A percentile compares a stretch with the other conserved stretches of the same genome.
Evolutionary conservation across 352 stramenopile species (phyloP).

Genomic region (Phytophthora fragariae): DNA sequence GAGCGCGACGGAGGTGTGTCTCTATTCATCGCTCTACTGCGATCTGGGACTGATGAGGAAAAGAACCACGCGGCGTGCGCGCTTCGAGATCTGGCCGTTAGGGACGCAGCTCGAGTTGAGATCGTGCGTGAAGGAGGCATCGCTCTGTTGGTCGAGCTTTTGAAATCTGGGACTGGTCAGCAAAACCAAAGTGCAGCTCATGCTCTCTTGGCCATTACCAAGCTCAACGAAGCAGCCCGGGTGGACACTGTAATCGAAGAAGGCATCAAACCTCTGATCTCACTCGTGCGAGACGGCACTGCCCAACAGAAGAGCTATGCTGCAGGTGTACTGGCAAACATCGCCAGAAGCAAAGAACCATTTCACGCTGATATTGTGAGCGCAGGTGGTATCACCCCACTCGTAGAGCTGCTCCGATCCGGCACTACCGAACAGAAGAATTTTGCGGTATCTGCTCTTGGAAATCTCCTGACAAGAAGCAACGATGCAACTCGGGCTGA

Average conservation of each 20-base stretch:
- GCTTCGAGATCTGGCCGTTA: conserved; percentile 1
- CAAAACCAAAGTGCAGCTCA: conserved; percentile 1
- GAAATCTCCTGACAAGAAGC: conserved; percentile 1
- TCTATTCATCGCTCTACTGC: neutral
- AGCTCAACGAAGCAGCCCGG: neutral
- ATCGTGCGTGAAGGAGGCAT: neutral
- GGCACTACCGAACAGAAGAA: neutral
- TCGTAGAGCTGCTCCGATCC: neutral
- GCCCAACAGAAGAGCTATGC: neutral
- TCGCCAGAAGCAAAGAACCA: neutral
- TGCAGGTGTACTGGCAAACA: neutral
- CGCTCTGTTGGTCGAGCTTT: neutral
- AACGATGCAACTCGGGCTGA: neutral
- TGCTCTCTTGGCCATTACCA: neutral
- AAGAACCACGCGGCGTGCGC: neutral
- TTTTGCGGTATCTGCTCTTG: neutral
- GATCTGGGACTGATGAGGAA: neutral
- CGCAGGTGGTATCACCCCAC: neutral
- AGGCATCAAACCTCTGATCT: neutral
- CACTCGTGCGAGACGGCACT: neutral
- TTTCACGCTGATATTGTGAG: neutral
- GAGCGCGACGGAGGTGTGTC: neutral
- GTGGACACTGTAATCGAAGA: neutral
- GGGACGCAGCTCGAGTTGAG: neutral
- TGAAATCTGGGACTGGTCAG: neutral